Conservation (phyloP, 2,329 filamentous ascomycete species). For the Fonsecaea erecta region DNA sequence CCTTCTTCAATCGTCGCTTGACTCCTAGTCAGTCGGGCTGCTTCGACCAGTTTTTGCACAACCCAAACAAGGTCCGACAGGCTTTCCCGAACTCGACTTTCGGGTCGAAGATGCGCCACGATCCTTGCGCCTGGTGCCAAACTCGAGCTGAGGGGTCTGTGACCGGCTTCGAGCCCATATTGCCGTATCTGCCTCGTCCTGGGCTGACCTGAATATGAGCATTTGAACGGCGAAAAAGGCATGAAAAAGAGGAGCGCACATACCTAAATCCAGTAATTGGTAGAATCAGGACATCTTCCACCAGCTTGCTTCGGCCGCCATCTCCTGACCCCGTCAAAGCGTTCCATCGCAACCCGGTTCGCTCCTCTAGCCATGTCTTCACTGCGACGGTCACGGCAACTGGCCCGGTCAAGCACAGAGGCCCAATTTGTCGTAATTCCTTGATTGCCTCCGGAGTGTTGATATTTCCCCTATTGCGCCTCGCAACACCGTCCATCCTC, state of each 20-base stretch:
- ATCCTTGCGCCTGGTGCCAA: conserved; percentile 42
- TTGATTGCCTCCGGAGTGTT: conserved; percentile 13
- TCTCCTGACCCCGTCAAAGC: conserved; percentile 41
- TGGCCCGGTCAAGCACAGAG: conserved; percentile 41
- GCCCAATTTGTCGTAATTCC: conserved; percentile 38
- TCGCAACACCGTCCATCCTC: conserved; percentile 24
- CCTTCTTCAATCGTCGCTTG: too few relatives aligned
- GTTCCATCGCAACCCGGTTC: conserved; percentile 41
- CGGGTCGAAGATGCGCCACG: conserved; percentile 40
- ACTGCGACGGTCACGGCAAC: conserved; percentile 41
- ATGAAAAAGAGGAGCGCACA: not conserved
- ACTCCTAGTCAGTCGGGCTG: conserved; percentile 1
- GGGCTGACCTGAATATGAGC: conserved; percentile 29
- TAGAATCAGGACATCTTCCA: conserved; percentile 43
- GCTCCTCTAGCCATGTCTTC: conserved; percentile 37
- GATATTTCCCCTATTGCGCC: conserved; percentile 18
- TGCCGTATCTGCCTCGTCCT: conserved; percentile 40
- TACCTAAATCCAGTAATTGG: conserved; percentile 45
- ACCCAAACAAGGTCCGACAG: conserved; percentile 42
- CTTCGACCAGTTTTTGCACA: conserved; percentile 41
- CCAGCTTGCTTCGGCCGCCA: conserved; percentile 40
- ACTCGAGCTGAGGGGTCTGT: conserved; percentile 41
- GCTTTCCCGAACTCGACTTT: conserved; percentile 42
- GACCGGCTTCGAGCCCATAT: conserved; percentile 43
- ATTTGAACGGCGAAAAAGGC: not conserved